These are phyloP conservation scores for Vanderwaltozyma yarrowii DNA, from an alignment of 805 yeast species.

Conservation along the genomic window DNA sequence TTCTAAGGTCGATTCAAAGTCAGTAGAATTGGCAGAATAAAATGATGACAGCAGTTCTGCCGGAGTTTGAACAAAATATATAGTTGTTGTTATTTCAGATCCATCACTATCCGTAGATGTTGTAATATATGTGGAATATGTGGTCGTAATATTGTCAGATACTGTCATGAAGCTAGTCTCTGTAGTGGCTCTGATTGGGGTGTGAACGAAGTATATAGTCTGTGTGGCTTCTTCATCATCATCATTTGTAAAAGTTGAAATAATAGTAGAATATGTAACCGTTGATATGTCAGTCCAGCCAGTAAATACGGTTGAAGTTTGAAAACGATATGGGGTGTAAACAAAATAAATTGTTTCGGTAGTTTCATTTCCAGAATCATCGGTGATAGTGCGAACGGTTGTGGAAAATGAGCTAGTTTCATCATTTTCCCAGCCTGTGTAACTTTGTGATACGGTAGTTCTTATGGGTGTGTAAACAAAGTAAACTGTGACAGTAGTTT, in stretches of 20 bases:
- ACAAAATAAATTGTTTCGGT: conserved; percentile 1
- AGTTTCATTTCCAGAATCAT: neutral
- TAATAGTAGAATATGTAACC: no score
- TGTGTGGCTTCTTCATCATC: no score
- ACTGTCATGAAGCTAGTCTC: neutral
- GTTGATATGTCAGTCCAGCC: no score
- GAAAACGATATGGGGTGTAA: neutral
- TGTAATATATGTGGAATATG: conserved; percentile 2
- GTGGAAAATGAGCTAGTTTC: conserved; percentile 3
- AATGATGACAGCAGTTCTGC: no score
- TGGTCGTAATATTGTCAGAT: neutral
- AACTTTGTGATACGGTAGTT: neutral
- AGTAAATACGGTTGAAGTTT: no score
- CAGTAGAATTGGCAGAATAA: no score
- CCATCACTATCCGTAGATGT: conserved; percentile 2
- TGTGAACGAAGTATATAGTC: conserved; percentile 4
- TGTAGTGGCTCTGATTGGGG: conserved; percentile 1
- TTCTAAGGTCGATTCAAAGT: no score
- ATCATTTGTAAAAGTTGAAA: no score
- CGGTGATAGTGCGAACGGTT: conserved; percentile 1
- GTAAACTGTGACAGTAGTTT: neutral
- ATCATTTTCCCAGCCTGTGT: neutral
- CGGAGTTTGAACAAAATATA: conserved; percentile 1
- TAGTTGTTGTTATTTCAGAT: neutral
- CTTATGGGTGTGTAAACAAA: conserved; percentile 4